Percentiles rank a stretch among this genome's conserved stretches.
Conservation (phyloP, 345 rosid genomes). For the Populus tremula region DNA sequence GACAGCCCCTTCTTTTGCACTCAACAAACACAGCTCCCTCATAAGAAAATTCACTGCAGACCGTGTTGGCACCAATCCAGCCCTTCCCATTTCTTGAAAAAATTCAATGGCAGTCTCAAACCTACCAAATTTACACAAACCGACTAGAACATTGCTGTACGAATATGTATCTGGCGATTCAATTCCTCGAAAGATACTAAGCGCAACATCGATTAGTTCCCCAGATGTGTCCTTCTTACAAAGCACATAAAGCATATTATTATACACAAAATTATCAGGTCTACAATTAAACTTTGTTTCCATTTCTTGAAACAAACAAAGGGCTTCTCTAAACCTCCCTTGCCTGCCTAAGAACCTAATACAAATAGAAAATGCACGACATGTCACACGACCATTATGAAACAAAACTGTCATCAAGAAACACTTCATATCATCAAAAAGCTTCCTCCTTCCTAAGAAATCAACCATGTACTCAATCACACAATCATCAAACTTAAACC, state of each 20-base stretch:
- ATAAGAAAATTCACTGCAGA: no score
- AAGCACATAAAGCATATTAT: conserved; percentile 41
- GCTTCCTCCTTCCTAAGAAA: conserved; percentile 41
- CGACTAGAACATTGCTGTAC: conserved; percentile 33
- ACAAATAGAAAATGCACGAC: conserved; percentile 29
- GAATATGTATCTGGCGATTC: conserved; percentile 36
- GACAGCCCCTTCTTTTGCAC: no score
- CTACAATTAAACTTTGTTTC: conserved; percentile 30
- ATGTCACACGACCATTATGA: conserved; percentile 21
- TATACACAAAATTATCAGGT: conserved; percentile 35
- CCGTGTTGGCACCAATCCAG: conserved; percentile 20
- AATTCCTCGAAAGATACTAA: conserved; percentile 25
- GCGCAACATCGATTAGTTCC: conserved; percentile 33
- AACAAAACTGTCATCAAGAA: conserved; percentile 22
- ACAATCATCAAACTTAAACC: conserved; percentile 32
- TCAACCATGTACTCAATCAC: conserved; percentile 33
- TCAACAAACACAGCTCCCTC: no score
- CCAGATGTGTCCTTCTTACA: conserved; percentile 33
- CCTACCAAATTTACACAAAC: conserved; percentile 35
- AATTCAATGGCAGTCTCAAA: conserved; percentile 28
- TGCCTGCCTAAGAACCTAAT: conserved; percentile 38
- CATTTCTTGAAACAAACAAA: conserved; percentile 37
- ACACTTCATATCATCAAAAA: conserved; percentile 37
- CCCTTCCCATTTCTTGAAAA: conserved; percentile 27
- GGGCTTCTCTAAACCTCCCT: conserved; percentile 35